phyloP scores from a whole-genome alignment of 2,329 filamentous ascomycete genomes.

The Penicillium sp. region DNA sequence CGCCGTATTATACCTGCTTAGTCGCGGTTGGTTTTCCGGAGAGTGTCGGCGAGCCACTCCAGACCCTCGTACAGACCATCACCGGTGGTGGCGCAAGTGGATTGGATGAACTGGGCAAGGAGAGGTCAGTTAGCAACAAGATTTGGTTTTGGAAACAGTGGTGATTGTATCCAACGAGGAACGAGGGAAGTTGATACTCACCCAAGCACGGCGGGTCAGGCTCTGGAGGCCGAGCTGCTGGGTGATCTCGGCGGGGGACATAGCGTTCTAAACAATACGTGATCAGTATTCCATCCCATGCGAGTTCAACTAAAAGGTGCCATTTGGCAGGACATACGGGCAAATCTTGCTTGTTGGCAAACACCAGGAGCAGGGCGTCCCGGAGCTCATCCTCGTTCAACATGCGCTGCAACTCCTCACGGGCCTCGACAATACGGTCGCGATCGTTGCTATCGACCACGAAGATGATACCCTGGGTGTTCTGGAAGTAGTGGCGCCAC shows the following conservation, averaged over 20 bases:
- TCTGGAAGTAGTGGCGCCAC: conserved; percentile 99
- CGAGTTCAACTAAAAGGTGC: neutral
- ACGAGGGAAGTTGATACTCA: conserved; percentile 56
- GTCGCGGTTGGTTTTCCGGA: conserved; percentile 67
- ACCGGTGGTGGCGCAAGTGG: conserved; percentile 96
- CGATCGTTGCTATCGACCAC: conserved; percentile 99
- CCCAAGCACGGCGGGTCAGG: conserved; percentile 97
- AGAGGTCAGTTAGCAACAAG: conserved; percentile 21
- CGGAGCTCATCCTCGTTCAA: conserved; percentile 98
- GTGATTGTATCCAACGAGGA: conserved; percentile 3
- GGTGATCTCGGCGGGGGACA: conserved; percentile 99
- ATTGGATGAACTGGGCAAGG: conserved; percentile 85
- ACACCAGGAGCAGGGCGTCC: conserved; percentile 93
- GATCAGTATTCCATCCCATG: conserved; percentile 29
- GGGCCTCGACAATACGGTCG: conserved; percentile 94
- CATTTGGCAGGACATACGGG: conserved; percentile 67
- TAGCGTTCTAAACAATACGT: conserved; percentile 73
- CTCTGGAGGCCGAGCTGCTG: conserved; percentile 99
- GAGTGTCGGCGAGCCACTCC: conserved; percentile 83
- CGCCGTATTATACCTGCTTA: conserved; percentile 41
- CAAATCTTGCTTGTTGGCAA: conserved; percentile 99
- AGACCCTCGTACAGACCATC: conserved; percentile 99
- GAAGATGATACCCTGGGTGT: conserved; percentile 99
- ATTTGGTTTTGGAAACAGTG: neutral
- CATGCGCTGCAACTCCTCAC: conserved; percentile 96